phyloP scores from a whole-genome alignment of 768 basidiomycete genomes.

The Phylloporus sp. region DNA sequence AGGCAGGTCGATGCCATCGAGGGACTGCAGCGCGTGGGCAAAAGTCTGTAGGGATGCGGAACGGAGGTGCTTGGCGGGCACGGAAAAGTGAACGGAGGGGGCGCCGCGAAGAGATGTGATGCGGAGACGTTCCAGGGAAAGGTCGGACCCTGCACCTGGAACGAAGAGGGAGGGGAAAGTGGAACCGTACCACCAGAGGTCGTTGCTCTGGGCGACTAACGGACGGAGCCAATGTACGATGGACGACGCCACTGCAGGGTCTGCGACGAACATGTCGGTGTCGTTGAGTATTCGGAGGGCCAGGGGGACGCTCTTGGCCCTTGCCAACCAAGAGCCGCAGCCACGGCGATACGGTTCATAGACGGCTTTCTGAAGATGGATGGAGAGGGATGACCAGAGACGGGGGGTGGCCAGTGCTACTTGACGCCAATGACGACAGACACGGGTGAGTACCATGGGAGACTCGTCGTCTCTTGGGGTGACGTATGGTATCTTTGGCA shows the following conservation, averaged over 20 bases:
- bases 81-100: constrained; percentile 15
- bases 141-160: background rate
- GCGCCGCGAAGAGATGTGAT: constrained; percentile 17
- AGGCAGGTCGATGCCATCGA: constrained; percentile 23
- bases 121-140: constrained; percentile 18
- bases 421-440: constrained; percentile 30
- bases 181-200: constrained; percentile 33
- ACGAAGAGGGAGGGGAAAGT: constrained; percentile 19
- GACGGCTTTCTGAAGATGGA: constrained; percentile 14
- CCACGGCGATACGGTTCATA: constrained; percentile 11
- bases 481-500: constrained; percentile 23
- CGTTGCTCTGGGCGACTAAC: constrained; percentile 18
- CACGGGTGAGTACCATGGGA: constrained; percentile 25
- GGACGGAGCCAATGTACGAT: constrained; percentile 21
- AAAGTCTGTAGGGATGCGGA: constrained; percentile 19
- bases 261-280: constrained; percentile 6
- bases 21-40: constrained; percentile 19
- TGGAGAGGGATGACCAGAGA: constrained; percentile 29
- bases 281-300: constrained; percentile 26
- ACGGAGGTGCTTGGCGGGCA: constrained; percentile 14
- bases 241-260: constrained; percentile 1
- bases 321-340: constrained; percentile 26
- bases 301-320: constrained; percentile 26
- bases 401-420: constrained; percentile 29
- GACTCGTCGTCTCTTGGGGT: constrained; percentile 17